These are phyloP conservation scores for Handroanthus guayacan DNA, from an alignment of 257 asterid species.

Conservation along the genomic window DNA sequence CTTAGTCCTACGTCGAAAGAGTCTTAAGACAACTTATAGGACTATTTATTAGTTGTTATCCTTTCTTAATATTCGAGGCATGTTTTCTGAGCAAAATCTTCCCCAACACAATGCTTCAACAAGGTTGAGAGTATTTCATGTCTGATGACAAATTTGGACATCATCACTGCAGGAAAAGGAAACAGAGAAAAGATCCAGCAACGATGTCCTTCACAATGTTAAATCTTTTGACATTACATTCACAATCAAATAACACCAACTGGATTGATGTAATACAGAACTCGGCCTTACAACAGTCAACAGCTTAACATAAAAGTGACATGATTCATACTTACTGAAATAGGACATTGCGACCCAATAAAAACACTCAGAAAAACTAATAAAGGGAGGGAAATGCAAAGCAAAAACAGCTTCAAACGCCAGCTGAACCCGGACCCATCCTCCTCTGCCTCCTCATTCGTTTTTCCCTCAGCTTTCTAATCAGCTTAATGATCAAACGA, in stretches of 20 bases:
- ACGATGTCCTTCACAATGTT: too few relatives aligned
- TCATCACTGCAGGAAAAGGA: too few relatives aligned
- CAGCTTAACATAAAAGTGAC: background rate
- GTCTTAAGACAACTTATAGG: too few relatives aligned
- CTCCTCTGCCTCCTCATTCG: background rate
- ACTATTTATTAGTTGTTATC: too few relatives aligned
- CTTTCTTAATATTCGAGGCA: too few relatives aligned
- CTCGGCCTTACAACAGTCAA: background rate
- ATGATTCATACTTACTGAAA: background rate
- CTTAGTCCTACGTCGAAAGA: too few relatives aligned
- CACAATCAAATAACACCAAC: background rate
- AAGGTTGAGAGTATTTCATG: too few relatives aligned
- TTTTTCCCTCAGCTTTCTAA: background rate
- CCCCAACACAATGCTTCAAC: too few relatives aligned
- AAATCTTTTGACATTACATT: too few relatives aligned
- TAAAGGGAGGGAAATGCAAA: background rate
- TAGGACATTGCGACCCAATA: background rate
- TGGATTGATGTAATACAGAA: background rate
- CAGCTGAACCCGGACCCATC: background rate
- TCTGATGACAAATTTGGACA: too few relatives aligned
- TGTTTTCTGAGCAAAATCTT: too few relatives aligned
- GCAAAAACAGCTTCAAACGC: background rate
- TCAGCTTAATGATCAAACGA: constrained; percentile 29
- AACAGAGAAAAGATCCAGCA: too few relatives aligned
- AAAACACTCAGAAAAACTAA: background rate